phyloP scores from a whole-genome alignment of 2,329 filamentous ascomycete species.

The Penicillium thymicola region DNA sequence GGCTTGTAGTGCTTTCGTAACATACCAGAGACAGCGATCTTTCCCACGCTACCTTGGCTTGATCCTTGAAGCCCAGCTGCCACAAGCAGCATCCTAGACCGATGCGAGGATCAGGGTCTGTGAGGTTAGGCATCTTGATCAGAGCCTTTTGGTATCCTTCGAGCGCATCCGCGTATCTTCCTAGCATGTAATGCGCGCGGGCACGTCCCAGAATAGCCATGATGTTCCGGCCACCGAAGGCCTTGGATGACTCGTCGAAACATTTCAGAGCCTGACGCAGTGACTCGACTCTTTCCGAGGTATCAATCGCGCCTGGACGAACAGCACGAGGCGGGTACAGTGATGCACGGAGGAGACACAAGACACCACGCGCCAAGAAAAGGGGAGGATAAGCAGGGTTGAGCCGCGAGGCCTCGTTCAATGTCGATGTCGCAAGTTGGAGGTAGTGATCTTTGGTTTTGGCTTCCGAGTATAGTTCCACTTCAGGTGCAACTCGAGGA shows the following conservation, averaged over 20 bases:
- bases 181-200: constrained; percentile 79
- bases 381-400: constrained; percentile 90
- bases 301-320: constrained; percentile 61
- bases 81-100: constrained; percentile 97
- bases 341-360: constrained; percentile 83
- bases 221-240: constrained; percentile 82
- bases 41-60: constrained; percentile 88
- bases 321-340: constrained; percentile 69
- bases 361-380: constrained; percentile 84
- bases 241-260: constrained; percentile 88
- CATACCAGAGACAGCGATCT: constrained; percentile 72
- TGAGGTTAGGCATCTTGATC: constrained; percentile 77
- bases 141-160: constrained; percentile 83
- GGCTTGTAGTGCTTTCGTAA: background rate
- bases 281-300: constrained; percentile 69
- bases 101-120: constrained; percentile 91
- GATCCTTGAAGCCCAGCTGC: constrained; percentile 91
- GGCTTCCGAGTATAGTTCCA: constrained; percentile 63
- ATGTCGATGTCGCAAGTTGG: constrained; percentile 79
- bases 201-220: constrained; percentile 89
- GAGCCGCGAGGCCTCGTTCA: constrained; percentile 94
- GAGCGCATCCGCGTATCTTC: constrained; percentile 79
- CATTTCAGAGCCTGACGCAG: constrained; percentile 83
- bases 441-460: constrained; percentile 94
- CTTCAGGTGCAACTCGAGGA: constrained; percentile 63